Percentiles rank a stretch among this genome's conserved stretches.
These are phyloP conservation scores for Colletotrichum kahawae DNA, from an alignment of 2,329 filamentous ascomycete species.

Conservation along the genomic window DNA sequence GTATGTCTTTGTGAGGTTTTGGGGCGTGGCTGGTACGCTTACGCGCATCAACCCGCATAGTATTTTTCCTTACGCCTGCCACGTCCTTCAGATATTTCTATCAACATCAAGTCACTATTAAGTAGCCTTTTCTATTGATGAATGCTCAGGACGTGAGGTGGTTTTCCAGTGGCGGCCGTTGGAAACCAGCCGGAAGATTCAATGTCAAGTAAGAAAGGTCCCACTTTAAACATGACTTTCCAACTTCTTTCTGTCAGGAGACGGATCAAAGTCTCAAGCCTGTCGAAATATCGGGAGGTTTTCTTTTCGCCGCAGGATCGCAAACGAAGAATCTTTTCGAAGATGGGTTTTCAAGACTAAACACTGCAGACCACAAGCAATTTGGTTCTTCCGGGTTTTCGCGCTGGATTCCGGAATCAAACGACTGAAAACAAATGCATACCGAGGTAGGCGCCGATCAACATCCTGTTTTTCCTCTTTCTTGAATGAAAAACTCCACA, in stretches of 20 bases:
- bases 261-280: too few species aligned
- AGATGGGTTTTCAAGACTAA: not conserved
- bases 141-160: accelerated
- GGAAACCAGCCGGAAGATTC: not conserved
- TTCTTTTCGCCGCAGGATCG: not conserved
- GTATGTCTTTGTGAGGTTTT: not conserved
- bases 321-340: not conserved
- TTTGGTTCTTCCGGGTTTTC: not conserved
- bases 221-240: not conserved
- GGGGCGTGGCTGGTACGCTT: not conserved
- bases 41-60: not conserved
- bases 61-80: not conserved
- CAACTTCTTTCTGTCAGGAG: too few species aligned
- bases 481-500: not conserved
- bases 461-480: not conserved
- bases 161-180: not conserved
- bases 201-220: not conserved
- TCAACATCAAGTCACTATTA: not conserved
- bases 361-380: not conserved
- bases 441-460: not conserved
- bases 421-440: not conserved
- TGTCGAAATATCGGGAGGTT: not conserved
- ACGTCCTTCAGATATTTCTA: not conserved
- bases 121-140: not conserved
- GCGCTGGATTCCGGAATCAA: not conserved